Base-by-base conservation (phyloP, 306 rosid genomes). In the Dalbergia oliveri region DNA sequence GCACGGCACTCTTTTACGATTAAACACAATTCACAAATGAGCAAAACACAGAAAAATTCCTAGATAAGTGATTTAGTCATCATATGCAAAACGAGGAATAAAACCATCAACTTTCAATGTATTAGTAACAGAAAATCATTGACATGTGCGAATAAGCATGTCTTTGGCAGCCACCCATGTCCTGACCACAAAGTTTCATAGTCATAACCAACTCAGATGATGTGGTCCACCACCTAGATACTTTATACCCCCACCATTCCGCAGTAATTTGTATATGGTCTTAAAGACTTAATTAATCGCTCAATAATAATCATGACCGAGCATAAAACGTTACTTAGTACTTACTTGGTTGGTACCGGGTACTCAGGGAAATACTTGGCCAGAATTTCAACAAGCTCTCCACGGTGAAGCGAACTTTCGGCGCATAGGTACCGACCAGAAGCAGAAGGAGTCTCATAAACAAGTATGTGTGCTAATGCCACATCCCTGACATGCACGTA, bases 401-500 rank as follows among this genome's bases (percentile, higher is more conserved):
- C 99, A 13, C 98, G 97, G 69, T 95, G 99, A 23, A 93, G 86
- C 3, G 93, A 92, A 23, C 88, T 84, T 83, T 95, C 93, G 4
- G 94, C 91, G 37, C 98, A 93, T 0, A 95, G 34, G 77, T 91
- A 91, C 26, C 99, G 79, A 44, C 99, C 99, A 3, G 98, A 85
- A 19, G 98, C 99, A n/a, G 93, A 81, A 1, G 97, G 93, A 0
- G 85, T 84, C 83, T 95, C 93, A 9, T 41, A 91, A 33, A 93
- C 88, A 41, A 93, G 90, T 8, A 95, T 69, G 80, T 95, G 99
- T n/a, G 98, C 98, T 11, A 87, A 77, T 23, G 98, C 99, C 1
- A 91, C 97, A 62, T 95, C 99, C 83, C 35, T 91, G 12, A 95
- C 97, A 87, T 95, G 76, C 5, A 82, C 99, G 76, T 93, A 93